Base-by-base conservation (phyloP, 2,329 filamentous ascomycete species). In the Hypoxylon sp. region DNA sequence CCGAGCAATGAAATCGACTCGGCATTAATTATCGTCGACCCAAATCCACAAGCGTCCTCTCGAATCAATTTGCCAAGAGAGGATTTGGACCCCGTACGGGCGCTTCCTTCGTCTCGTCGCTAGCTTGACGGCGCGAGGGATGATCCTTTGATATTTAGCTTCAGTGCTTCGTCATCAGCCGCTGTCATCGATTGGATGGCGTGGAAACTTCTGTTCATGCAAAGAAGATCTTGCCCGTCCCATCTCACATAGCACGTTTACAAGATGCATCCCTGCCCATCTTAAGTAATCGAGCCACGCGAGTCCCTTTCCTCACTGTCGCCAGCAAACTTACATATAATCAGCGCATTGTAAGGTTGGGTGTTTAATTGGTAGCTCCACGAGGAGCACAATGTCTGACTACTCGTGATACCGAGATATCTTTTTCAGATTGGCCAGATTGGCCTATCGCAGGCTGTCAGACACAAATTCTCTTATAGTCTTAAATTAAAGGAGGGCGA, bases 291-390 rank as follows among this genome's bases (percentile, higher is more conserved):
- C n/a, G 8, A 38, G 20, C 26, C 11, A 55, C 26, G 22, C 28
- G 42, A 56, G 44, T 48, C 44, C 11, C 16, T 49, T 18, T 45
- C 22, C 44, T 33, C 38, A 22, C 42, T 45, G 18, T 49, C 32
- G 36, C 49, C 22, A 8, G 26, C 28, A 49, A 64, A 24, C 30
- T 28, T 40, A 30, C 18, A 48, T 18, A 30, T n/a, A 12, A 18
- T 38, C 18, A 16, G 22, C 42, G 44, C 49, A 1, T 59, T 18
- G 44, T 59, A 49, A 64, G 51, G 28, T 42, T 60, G n/a, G n/a
- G 48, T 59, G 57, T 68, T 65, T 68, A 55, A 68, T 65, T 65
- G 62, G 55, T 49, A 36, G 65, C 51, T 46, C 58, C 58, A 57
- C 49, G 49, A 45, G 14, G 38, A 49, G 6, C 33, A 51, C 33